A percentile compares a stretch with the other conserved stretches of the same genome.
phyloP scores from a whole-genome alignment of 2,329 filamentous ascomycete genomes.

The Taxawa tesnikishii region DNA sequence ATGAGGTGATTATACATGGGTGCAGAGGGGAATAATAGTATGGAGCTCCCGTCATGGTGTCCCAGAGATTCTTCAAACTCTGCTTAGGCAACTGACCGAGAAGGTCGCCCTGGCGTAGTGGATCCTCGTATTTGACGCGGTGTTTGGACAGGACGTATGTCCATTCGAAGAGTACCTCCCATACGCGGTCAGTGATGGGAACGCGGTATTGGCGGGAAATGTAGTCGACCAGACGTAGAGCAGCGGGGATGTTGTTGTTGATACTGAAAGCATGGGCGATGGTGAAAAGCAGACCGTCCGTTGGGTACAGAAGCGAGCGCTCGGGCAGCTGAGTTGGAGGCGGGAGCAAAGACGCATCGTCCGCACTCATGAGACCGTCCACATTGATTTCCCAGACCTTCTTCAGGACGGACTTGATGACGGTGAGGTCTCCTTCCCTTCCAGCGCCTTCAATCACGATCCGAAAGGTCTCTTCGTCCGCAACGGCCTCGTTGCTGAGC shows the following conservation, averaged over 20 bases:
- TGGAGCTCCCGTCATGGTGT: conserved; percentile 46
- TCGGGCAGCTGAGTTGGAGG: conserved; percentile 24
- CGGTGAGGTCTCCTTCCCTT: conserved; percentile 38
- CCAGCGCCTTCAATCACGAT: conserved; percentile 40
- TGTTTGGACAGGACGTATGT: conserved; percentile 43
- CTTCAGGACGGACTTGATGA: conserved; percentile 35
- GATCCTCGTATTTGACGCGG: conserved; percentile 21
- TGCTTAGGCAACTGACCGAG: conserved; percentile 24
- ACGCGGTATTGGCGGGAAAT: conserved; percentile 50
- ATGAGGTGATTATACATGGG: conserved; percentile 37
- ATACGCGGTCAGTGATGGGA: conserved; percentile 43
- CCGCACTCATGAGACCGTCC: conserved; percentile 22
- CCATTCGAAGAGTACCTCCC: conserved; percentile 58
- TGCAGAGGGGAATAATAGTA: conserved; percentile 46
- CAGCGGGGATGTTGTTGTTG: conserved; percentile 50
- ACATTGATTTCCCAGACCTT: conserved; percentile 44
- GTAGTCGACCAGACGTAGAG: conserved; percentile 48
- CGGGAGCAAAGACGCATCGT: conserved; percentile 13
- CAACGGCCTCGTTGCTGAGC: conserved; percentile 27
- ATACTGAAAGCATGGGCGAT: conserved; percentile 58
- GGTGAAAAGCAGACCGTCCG: conserved; percentile 45
- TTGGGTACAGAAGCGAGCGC: conserved; percentile 47
- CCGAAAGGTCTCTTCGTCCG: conserved; percentile 41
- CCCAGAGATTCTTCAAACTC: conserved; percentile 43
- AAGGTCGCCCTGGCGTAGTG: conserved; percentile 15